Evolutionary conservation across 2,329 filamentous ascomycete species (phyloP).

Genomic region (Monosporascus sp.): DNA sequence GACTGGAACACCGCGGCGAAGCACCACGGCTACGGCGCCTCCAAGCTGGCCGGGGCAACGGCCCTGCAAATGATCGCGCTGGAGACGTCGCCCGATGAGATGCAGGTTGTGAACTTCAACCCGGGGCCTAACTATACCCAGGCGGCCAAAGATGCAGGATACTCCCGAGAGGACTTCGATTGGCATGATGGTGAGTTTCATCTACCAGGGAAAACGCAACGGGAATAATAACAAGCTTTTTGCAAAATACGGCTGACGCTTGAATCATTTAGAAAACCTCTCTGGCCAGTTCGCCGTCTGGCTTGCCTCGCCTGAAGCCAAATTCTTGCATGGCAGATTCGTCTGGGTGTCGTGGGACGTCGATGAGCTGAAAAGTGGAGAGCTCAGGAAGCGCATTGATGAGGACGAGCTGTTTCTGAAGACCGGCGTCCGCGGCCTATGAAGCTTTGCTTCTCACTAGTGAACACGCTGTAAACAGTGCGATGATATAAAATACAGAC

Average conservation of each 20-base stretch:
- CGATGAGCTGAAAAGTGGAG: constrained; percentile 28
- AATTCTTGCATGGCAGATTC: constrained; percentile 32
- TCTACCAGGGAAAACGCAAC: not conserved
- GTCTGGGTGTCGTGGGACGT: constrained; percentile 35
- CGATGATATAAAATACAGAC: too few species aligned
- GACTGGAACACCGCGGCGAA: constrained; percentile 14
- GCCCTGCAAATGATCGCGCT: constrained; percentile 33
- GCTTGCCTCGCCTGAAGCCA: constrained; percentile 31
- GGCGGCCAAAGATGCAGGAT: constrained; percentile 14
- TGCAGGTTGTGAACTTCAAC: constrained; percentile 36
- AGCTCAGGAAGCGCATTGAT: constrained; percentile 19
- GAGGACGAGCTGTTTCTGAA: constrained; percentile 16
- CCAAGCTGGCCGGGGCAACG: constrained; percentile 32
- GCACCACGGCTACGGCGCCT: constrained; percentile 28
- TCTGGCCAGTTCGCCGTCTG: constrained; percentile 32
- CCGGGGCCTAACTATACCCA: constrained; percentile 33
- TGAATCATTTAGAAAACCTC: constrained; percentile 15
- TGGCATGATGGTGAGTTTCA: constrained; percentile 25
- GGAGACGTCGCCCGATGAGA: constrained; percentile 23
- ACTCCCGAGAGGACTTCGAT: constrained; percentile 12
- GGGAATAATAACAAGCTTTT: too few species aligned
- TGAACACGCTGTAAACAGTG: too few species aligned
- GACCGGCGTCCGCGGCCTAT: constrained; percentile 13
- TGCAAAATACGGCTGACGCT: too few species aligned
- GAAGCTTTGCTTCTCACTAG: too few species aligned